Base-by-base conservation (phyloP, 1,139 yeast genomes). In the Nakaseomyces uthaithaninus region DNA sequence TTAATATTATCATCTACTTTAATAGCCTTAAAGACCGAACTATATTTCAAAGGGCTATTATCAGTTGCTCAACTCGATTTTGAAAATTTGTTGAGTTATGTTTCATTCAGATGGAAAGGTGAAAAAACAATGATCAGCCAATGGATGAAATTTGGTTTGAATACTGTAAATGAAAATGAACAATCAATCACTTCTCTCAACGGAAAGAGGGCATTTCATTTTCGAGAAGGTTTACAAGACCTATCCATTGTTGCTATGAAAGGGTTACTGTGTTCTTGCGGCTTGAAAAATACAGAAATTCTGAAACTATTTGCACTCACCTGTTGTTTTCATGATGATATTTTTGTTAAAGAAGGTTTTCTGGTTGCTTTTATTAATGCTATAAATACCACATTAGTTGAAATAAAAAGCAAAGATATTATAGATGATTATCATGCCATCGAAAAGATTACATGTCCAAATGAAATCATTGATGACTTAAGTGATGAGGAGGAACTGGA, bases 211-310 rank as follows among this genome's bases (percentile, higher is more conserved):
- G 27, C 24, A 3, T 27, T 17, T 26, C 28, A 25, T 14, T 12
- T 24, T n/a, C 43, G 60, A 18, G 72, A 68, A 40, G 77, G 75
- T 27, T 50, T 71, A 15, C 58, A 67, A 36, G 79, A 76, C 24
- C 71, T 85, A 1, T 63, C 95, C 37, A 55, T 81, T 11, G 72
- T 72, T 36, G 91, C 95, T 0, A 81, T 83, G 55, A 73, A 73
- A 41, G 84, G 89, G 0, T 54, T 91, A 30, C 65, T 89, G 40
- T 54, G 74, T 3, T 65, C 85, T 27, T 96, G 96, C 9, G 96
- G 93, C 0, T 64, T 87, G 45, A 78, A 77, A 44, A 82, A 84
- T 53, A 60, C 66, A 12, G 67, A 69, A 18, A 67, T 86, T 3
- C 56, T 86, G 48, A 66, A 71, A 22, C 84, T 84, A 53, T 75